Evolutionary conservation across 228 moss, liverwort and hornwort genomes (phyloP).

Genomic region (Sphagnum magellanicum): DNA sequence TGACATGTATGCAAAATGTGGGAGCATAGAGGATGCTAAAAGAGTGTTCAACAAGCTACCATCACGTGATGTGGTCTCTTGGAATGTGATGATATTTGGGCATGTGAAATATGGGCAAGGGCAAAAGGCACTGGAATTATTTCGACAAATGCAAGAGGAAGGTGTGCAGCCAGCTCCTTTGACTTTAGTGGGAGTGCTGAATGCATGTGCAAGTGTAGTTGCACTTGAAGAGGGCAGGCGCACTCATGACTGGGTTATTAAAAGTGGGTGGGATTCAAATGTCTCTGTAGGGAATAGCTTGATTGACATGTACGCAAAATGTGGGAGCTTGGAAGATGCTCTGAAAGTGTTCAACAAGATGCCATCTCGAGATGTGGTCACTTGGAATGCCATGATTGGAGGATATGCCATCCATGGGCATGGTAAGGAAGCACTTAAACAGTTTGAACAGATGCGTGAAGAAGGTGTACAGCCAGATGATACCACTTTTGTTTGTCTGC

Average conservation of each 20-base stretch:
- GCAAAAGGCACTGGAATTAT: conserved; percentile 22
- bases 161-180: conserved; percentile 38
- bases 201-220: conserved; percentile 25
- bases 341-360: conserved; percentile 30
- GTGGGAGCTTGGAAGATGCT: conserved; percentile 28
- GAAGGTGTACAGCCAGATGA: conserved; percentile 31
- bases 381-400: conserved; percentile 45
- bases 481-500: conserved; percentile 33
- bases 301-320: conserved; percentile 28
- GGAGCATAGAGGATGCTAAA: conserved; percentile 22
- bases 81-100: conserved; percentile 48
- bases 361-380: conserved; percentile 17
- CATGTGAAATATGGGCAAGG: conserved; percentile 21
- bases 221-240: conserved; percentile 21
- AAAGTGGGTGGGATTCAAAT: conserved; percentile 24
- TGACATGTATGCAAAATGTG: conserved; percentile 45
- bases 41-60: conserved; percentile 28
- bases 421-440: conserved; percentile 27
- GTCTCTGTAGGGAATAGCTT: conserved; percentile 34
- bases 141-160: conserved; percentile 37
- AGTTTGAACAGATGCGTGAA: conserved; percentile 10
- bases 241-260: conserved; percentile 28
- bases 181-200: conserved; percentile 46
- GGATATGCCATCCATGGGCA: conserved; percentile 30
- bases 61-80: conserved; percentile 35